A percentile compares a stretch with the other conserved stretches of the same genome.
Conservation (phyloP, 352 stramenopile genomes). For the Pythium graminicola region DNA sequence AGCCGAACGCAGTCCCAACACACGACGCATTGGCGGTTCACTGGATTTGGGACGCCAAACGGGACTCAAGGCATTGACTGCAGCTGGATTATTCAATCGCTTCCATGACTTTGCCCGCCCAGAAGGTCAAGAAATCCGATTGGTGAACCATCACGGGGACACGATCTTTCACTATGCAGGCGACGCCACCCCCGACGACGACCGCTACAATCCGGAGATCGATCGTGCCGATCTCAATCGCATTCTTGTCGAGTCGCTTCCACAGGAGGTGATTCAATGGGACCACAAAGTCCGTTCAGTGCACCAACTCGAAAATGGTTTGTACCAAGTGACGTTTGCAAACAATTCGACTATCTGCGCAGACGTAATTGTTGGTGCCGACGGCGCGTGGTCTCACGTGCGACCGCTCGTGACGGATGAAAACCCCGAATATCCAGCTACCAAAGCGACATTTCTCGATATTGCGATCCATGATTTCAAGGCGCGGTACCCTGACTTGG, state of each 20-base stretch:
- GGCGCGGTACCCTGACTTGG: slow-evolving; percentile 9
- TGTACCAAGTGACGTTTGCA: slow-evolving; percentile 8
- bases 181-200: neutral
- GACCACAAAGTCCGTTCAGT: slow-evolving; percentile 10
- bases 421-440: slow-evolving; percentile 5
- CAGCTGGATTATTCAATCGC: slow-evolving; percentile 13
- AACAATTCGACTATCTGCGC: neutral
- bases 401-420: slow-evolving; percentile 7
- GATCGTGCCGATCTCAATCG: slow-evolving; percentile 6
- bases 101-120: slow-evolving; percentile 19
- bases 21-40: slow-evolving; percentile 9
- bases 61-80: slow-evolving; percentile 8
- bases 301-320: neutral
- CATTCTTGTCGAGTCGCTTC: slow-evolving; percentile 15
- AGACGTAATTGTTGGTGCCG: slow-evolving; percentile 14
- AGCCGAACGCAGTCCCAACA: neutral
- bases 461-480: slow-evolving; percentile 10
- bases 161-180: slow-evolving; percentile 4
- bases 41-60: slow-evolving; percentile 11
- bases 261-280: slow-evolving; percentile 9
- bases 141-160: slow-evolving; percentile 9
- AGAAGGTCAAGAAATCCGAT: slow-evolving; percentile 12
- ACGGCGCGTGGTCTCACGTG: slow-evolving; percentile 15
- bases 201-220: slow-evolving; percentile 18
- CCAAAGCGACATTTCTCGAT: slow-evolving; percentile 9